phyloP scores from a whole-genome alignment of 768 basidiomycete genomes.

The Tephrocybe sp. region DNA sequence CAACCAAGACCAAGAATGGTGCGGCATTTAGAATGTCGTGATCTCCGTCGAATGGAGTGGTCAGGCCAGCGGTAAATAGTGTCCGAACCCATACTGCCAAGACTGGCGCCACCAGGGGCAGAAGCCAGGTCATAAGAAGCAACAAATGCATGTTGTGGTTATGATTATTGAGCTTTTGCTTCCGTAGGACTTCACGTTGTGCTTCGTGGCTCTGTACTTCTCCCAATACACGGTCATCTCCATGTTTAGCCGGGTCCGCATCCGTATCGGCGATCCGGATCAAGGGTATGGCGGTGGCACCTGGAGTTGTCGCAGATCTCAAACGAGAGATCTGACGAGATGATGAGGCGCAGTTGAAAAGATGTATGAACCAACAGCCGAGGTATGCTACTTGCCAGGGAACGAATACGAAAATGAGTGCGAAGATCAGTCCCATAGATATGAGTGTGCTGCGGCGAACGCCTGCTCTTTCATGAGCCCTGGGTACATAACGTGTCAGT shows the following conservation, averaged over 20 bases:
- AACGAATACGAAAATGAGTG: conserved; percentile 72
- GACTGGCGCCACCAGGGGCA: conserved; percentile 76
- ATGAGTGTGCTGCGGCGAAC: conserved; percentile 49
- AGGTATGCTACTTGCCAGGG: conserved; percentile 94
- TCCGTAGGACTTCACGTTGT: conserved; percentile 3
- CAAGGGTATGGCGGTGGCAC: conserved; percentile 22
- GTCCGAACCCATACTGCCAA: conserved; percentile 91
- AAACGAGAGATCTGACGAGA: conserved; percentile 16
- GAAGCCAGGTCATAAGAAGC: conserved; percentile 76
- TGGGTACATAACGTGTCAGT: conserved; percentile 2
- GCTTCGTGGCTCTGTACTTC: conserved; percentile 12
- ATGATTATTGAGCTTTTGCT: conserved; percentile 30
- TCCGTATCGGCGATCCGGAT: conserved; percentile 16
- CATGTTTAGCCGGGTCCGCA: conserved; percentile 6
- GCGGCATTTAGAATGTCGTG: conserved; percentile 67
- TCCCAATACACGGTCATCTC: conserved; percentile 9
- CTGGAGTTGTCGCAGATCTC: conserved; percentile 10
- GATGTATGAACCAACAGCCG: conserved; percentile 78
- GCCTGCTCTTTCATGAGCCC: conserved; percentile 31
- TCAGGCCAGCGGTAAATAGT: conserved; percentile 73
- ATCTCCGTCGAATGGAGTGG: conserved; percentile 80
- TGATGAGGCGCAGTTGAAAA: conserved; percentile 59
- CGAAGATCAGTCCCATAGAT: conserved; percentile 60
- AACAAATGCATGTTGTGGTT: conserved; percentile 63
- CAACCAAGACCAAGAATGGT: conserved; percentile 64